phyloP scores from a whole-genome alignment of 148 eudicot genomes.

The Rhododendron vialii region DNA sequence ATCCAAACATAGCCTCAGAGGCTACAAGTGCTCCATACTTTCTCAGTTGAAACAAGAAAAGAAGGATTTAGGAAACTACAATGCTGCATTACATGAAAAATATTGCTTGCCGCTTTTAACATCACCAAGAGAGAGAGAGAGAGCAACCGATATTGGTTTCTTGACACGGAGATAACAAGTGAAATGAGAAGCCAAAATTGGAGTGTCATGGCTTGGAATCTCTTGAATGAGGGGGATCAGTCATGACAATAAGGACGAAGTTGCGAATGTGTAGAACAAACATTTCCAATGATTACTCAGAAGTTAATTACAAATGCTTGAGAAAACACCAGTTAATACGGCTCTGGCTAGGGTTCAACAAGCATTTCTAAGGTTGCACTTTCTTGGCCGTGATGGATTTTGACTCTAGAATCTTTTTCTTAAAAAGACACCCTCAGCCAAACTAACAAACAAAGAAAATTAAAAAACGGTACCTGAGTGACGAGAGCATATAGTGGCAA shows the following conservation, averaged over 20 bases:
- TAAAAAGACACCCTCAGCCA: not conserved
- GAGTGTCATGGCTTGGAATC: not conserved
- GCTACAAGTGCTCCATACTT: not conserved
- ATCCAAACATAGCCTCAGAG: not conserved
- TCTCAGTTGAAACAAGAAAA: not conserved
- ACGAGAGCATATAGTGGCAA: slow-evolving; percentile 94
- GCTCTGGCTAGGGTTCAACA: not conserved
- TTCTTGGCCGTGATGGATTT: not conserved
- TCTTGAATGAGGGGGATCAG: not conserved
- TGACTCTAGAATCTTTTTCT: not conserved
- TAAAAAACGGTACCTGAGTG: slow-evolving; percentile 68
- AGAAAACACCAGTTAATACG: not conserved
- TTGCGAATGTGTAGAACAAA: not conserved
- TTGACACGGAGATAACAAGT: not conserved
- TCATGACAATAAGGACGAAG: not conserved
- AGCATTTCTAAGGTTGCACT: not conserved
- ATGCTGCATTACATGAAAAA: not conserved
- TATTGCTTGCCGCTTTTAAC: not conserved
- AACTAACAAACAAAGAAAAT: not conserved
- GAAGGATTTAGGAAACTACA: not conserved
- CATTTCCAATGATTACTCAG: not conserved
- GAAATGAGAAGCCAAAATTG: not conserved
- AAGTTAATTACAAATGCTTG: not conserved
- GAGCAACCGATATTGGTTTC: not conserved
- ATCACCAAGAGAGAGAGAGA: not conserved